phyloP scores from a whole-genome alignment of 768 basidiomycete genomes.

The Serendipita sp. region DNA sequence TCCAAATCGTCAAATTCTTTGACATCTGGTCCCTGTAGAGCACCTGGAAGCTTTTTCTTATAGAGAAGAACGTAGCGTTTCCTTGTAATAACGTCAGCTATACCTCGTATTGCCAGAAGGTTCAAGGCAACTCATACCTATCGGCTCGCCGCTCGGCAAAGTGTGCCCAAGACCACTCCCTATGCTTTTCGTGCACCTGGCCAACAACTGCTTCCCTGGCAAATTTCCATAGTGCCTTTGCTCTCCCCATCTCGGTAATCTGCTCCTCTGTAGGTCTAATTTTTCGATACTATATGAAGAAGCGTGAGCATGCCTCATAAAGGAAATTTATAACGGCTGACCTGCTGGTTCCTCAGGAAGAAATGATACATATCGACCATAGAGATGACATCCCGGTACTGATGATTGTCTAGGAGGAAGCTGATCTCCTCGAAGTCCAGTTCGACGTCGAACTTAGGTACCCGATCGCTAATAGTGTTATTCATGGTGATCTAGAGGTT shows the following conservation, averaged over 20 bases:
- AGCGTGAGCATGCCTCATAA: constrained; percentile 9
- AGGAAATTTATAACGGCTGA: constrained; percentile 18
- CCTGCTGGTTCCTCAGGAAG: constrained; percentile 71
- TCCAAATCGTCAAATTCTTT: constrained; percentile 46
- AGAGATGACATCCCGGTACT: constrained; percentile 86
- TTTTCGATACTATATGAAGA: constrained; percentile 51
- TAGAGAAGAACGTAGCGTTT: not conserved
- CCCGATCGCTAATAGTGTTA: constrained; percentile 51
- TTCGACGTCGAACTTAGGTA: constrained; percentile 74
- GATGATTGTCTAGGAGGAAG: constrained; percentile 77
- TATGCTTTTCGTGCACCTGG: constrained; percentile 66
- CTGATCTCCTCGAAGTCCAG: constrained; percentile 87
- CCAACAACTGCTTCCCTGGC: constrained; percentile 65
- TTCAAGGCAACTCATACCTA: constrained; percentile 36
- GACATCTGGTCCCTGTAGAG: constrained; percentile 22
- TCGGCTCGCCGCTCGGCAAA: constrained; percentile 80
- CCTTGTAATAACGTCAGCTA: not conserved
- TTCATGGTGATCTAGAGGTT: constrained; percentile 56
- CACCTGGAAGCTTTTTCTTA: constrained; percentile 35
- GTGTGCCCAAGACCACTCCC: constrained; percentile 84
- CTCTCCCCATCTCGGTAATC: constrained; percentile 34
- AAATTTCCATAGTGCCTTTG: constrained; percentile 57
- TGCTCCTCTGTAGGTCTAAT: constrained; percentile 55
- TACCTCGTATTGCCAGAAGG: constrained; percentile 68
- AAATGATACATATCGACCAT: constrained; percentile 95